Percentiles rank a stretch among this genome's conserved stretches.
Evolutionary conservation across 768 basidiomycete genomes (phyloP).

Genomic region (Pisolithus orientalis): DNA sequence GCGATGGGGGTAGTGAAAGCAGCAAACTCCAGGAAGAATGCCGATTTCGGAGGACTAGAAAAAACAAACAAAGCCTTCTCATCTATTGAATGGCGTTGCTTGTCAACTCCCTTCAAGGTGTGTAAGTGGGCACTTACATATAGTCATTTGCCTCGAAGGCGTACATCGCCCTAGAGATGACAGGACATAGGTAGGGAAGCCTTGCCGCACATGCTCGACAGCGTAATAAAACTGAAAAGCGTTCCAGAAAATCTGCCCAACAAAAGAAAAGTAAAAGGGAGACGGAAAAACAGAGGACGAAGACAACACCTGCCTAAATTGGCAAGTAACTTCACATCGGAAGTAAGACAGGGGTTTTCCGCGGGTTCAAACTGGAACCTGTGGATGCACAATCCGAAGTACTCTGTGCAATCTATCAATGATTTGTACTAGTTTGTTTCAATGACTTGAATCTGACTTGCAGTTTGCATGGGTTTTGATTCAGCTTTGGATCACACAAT

Average conservation of each 20-base stretch:
- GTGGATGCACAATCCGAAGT: no score
- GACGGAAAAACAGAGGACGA: conserved; percentile 4
- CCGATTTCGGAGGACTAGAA: not conserved
- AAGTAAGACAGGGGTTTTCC: not conserved
- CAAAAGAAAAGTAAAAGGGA: not conserved
- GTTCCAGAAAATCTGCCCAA: not conserved
- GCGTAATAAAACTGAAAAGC: no score
- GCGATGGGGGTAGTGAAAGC: not conserved
- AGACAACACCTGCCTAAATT: conserved; percentile 7
- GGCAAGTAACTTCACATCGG: not conserved
- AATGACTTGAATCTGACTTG: no score
- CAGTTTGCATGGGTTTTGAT: not conserved
- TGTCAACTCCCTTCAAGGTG: conserved; percentile 1
- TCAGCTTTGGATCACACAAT: no score
- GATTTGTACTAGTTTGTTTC: no score
- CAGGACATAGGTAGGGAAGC: not conserved
- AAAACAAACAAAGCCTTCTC: not conserved
- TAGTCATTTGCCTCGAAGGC: not conserved
- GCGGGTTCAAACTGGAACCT: no score
- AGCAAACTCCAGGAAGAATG: no score
- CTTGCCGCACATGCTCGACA: no score
- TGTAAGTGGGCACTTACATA: not conserved
- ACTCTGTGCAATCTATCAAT: no score
- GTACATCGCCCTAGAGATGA: not conserved
- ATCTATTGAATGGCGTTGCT: not conserved